Conservation (phyloP, 495 filamentous ascomycete species). For the Talaromyces nanjingensis region DNA sequence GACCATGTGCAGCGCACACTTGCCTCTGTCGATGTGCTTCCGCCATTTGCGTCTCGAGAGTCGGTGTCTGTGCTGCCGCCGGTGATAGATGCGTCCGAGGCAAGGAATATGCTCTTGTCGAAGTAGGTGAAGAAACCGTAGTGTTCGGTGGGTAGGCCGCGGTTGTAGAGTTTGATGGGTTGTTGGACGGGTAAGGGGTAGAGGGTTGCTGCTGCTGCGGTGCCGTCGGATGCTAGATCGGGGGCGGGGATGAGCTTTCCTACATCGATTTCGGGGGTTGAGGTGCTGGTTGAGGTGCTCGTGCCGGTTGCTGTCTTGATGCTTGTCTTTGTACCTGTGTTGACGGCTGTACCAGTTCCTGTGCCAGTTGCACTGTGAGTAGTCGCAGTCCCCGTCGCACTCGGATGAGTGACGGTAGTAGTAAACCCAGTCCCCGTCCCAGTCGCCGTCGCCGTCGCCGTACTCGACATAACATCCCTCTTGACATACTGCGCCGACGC, state of each 20-base stretch:
- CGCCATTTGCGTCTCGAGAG: slow-evolving; percentile 57
- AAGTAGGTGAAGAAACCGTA: slow-evolving; percentile 94
- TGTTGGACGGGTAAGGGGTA: slow-evolving; percentile 62
- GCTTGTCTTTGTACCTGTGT: not conserved
- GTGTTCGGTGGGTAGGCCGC: slow-evolving; percentile 70
- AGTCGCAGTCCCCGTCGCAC: slow-evolving; percentile 3
- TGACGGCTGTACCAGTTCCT: not conserved
- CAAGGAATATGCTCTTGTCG: slow-evolving; percentile 77
- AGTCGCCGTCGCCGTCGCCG: not conserved
- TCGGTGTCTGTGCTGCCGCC: slow-evolving; percentile 23
- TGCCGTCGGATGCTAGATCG: slow-evolving; percentile 53
- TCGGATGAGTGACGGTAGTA: not conserved
- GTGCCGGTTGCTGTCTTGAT: not conserved
- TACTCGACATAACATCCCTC: not conserved
- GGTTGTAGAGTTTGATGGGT: slow-evolving; percentile 79
- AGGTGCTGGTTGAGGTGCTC: not conserved
- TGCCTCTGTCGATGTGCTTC: slow-evolving; percentile 52
- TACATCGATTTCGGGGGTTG: slow-evolving; percentile 34
- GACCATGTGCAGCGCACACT: slow-evolving; percentile 69
- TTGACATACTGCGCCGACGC: not conserved
- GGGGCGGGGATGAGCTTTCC: slow-evolving; percentile 54
- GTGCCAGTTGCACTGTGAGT: too few relatives aligned
- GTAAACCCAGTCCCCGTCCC: not conserved
- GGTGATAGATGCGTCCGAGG: slow-evolving; percentile 39
- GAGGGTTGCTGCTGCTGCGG: slow-evolving; percentile 64